These are phyloP conservation scores for Cladochytrium replicatum DNA, from an alignment of 192 early-diverging fungal species.

Conservation along the genomic window DNA sequence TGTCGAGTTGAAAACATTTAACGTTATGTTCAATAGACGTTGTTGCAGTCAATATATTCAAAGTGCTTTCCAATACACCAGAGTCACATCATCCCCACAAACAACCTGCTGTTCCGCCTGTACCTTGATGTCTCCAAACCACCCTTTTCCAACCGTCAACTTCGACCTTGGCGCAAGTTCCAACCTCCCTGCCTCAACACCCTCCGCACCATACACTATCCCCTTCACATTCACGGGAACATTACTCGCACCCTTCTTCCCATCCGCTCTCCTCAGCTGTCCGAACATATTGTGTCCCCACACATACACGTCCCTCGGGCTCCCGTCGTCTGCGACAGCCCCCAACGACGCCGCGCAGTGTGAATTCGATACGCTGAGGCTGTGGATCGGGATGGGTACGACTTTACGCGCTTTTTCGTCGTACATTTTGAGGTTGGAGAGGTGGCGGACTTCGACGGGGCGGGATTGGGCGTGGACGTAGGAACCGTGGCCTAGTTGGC, in stretches of 20 bases:
- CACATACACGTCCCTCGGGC: constrained; percentile 16
- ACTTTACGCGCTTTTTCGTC: constrained; percentile 5
- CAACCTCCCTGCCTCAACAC: neutral
- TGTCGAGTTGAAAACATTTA: too few species aligned
- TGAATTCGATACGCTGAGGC: constrained; percentile 6
- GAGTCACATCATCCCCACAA: constrained; percentile 6
- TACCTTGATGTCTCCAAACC: too few species aligned
- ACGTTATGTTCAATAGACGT: too few species aligned
- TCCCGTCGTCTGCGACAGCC: neutral
- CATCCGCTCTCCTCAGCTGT: constrained; percentile 22
- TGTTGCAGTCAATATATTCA: too few species aligned
- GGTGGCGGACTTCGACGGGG: constrained; percentile 9
- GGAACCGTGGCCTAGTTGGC: constrained; percentile 29
- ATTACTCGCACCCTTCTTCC: constrained; percentile 14
- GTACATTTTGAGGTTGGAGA: constrained; percentile 24
- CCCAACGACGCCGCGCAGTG: constrained; percentile 25
- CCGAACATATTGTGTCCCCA: constrained; percentile 29
- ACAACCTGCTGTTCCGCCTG: constrained; percentile 12
- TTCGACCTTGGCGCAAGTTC: neutral
- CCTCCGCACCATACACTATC: constrained; percentile 3
- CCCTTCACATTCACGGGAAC: constrained; percentile 9
- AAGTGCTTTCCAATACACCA: constrained; percentile 16
- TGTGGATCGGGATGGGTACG: constrained; percentile 16
- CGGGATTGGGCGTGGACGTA: constrained; percentile 14
- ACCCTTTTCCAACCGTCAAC: neutral